Evolutionary conservation across 108 stramenopile genomes (phyloP).

Genomic region (Pseudonitzschia pungens): DNA sequence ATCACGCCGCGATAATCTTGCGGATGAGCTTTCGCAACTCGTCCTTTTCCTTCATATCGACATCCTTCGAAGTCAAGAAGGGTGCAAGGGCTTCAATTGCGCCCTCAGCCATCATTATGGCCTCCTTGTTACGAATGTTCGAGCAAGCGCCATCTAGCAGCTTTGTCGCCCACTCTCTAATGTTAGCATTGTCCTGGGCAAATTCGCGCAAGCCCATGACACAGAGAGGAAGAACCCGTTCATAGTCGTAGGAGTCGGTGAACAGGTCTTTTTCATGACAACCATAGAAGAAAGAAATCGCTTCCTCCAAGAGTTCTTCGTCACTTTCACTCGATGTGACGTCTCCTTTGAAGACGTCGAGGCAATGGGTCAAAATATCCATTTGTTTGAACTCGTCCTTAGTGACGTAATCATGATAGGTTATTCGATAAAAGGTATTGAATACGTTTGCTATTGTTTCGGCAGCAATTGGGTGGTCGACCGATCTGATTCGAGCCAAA

Average conservation of each 20-base stretch:
- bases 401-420: background rate
- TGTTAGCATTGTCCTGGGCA: conserved; percentile 4
- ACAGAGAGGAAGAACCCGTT: background rate
- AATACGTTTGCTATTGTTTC: background rate
- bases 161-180: background rate
- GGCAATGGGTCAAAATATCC: background rate
- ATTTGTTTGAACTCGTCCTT: background rate
- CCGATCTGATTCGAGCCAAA: background rate
- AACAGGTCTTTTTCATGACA: background rate
- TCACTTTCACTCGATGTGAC: background rate
- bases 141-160: conserved; percentile 1
- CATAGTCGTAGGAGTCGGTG: background rate
- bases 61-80: background rate
- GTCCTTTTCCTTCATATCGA: background rate
- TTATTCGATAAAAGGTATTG: background rate
- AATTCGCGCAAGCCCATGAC: conserved; percentile 3
- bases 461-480: conserved; percentile 1
- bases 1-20: background rate
- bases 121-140: background rate
- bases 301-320: conserved; percentile 3
- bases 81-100: background rate
- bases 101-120: conserved; percentile 5
- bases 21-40: background rate
- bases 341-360: conserved; percentile 2
- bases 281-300: background rate